Evolutionary conservation across 1,139 yeast genomes (phyloP).

Genomic region (Candida sp.): DNA sequence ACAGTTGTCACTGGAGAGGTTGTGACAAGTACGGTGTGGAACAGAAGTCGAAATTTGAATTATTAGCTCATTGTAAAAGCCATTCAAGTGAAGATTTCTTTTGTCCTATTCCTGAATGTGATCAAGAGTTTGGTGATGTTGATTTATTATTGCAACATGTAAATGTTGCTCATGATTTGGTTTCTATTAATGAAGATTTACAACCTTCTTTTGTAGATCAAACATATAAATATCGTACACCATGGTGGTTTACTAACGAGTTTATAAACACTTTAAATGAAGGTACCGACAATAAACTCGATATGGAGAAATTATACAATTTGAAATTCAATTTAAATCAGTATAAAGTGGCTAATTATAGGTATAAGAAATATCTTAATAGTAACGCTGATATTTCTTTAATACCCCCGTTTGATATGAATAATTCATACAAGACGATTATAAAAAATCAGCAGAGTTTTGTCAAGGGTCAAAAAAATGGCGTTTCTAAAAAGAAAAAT

Average conservation of each 20-base stretch:
- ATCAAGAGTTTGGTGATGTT: constrained; percentile 53
- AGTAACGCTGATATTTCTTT: constrained; percentile 6
- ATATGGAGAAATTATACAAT: constrained; percentile 14
- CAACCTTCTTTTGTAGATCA: constrained; percentile 21
- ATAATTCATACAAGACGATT: constrained; percentile 5
- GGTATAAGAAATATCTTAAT: constrained; percentile 25
- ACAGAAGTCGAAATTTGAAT: constrained; percentile 58
- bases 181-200: constrained; percentile 33
- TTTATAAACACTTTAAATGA: constrained; percentile 24
- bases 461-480: constrained; percentile 1
- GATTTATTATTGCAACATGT: constrained; percentile 67
- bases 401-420: background rate
- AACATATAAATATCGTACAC: constrained; percentile 33
- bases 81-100: constrained; percentile 71
- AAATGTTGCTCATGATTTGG: constrained; percentile 57
- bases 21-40: constrained; percentile 53
- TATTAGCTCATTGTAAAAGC: constrained; percentile 59
- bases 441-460: constrained; percentile 9
- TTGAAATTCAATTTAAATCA: constrained; percentile 35
- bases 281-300: constrained; percentile 6
- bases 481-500: background rate
- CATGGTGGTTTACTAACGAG: constrained; percentile 42
- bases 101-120: constrained; percentile 72
- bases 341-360: constrained; percentile 27
- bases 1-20: constrained; percentile 61